phyloP scores from a whole-genome alignment of 2,329 filamentous ascomycete species.

The Chalaropsis ovoidea region DNA sequence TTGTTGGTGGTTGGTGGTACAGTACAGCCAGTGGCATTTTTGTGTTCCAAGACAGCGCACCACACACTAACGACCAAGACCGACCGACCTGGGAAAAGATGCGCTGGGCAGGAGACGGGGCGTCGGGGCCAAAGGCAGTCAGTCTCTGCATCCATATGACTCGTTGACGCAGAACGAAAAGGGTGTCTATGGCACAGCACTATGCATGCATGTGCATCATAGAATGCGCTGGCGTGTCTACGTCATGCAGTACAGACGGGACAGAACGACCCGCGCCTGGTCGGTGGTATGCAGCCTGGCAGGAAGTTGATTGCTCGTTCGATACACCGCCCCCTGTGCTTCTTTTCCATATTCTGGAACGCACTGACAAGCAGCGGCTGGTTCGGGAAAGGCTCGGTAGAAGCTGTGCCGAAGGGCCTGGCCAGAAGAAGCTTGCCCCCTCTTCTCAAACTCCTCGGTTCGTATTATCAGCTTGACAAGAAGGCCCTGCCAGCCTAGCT shows the following conservation, averaged over 20 bases:
- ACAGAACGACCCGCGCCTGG: too few relatives aligned
- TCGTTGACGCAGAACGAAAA: not conserved
- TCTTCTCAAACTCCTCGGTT: not conserved
- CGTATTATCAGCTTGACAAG: not conserved
- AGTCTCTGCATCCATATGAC: not conserved
- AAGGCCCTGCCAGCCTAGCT: too few relatives aligned
- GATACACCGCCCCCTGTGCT: not conserved
- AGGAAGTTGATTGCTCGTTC: too few relatives aligned
- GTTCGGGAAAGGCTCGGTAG: not conserved
- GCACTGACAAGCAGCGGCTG: not conserved
- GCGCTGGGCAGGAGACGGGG: not conserved
- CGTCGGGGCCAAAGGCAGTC: not conserved
- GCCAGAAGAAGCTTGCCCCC: too few relatives aligned
- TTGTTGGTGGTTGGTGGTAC: not conserved
- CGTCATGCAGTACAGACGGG: not conserved
- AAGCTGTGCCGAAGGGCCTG: not conserved
- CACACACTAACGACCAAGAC: not conserved
- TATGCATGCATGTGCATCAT: not conserved
- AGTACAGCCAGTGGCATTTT: not conserved
- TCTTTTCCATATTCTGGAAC: not conserved
- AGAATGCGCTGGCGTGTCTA: not conserved
- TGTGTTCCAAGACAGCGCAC: not conserved
- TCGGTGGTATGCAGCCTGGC: too few relatives aligned
- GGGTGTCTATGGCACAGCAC: not conserved
- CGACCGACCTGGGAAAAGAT: not conserved